Percentiles rank a stretch among this genome's conserved stretches.
phyloP scores from a whole-genome alignment of 306 rosid genomes.

The Gillenia trifoliata region DNA sequence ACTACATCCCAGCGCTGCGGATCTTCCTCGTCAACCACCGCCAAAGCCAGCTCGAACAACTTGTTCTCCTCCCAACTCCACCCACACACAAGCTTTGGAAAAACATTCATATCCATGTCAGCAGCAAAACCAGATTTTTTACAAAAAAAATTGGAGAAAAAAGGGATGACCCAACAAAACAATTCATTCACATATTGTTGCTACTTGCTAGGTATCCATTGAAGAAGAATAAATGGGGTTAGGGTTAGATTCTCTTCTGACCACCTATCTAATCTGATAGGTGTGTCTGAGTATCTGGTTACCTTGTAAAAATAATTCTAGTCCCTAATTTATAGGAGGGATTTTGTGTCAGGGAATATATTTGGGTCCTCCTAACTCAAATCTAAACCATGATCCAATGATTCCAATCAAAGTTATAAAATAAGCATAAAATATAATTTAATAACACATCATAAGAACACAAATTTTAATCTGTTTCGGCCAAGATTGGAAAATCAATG shows the following conservation, averaged over 20 bases:
- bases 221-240: background rate
- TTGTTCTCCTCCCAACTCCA: constrained; percentile 95
- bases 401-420: too few relatives aligned
- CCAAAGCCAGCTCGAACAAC: constrained; percentile 72
- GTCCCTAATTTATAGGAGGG: constrained; percentile 11
- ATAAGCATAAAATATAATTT: background rate
- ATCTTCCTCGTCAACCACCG: constrained; percentile 60
- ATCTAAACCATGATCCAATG: constrained; percentile 13
- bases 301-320: background rate
- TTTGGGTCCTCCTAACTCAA: background rate
- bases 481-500: constrained; percentile 35
- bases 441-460: background rate
- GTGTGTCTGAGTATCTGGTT: constrained; percentile 10
- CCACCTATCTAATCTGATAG: background rate
- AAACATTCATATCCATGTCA: constrained; percentile 32
- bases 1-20: constrained; percentile 66
- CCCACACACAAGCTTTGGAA: constrained; percentile 32
- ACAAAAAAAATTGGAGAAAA: background rate
- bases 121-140: background rate
- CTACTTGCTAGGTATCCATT: background rate
- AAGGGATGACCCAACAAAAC: constrained; percentile 14
- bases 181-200: background rate
- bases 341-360: constrained; percentile 4
- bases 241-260: constrained; percentile 6
- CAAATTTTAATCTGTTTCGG: constrained; percentile 8